A percentile compares a stretch with the other conserved stretches of the same genome.
Evolutionary conservation across 257 asterid genomes (phyloP).

Genomic region (Cordia subcordata): DNA sequence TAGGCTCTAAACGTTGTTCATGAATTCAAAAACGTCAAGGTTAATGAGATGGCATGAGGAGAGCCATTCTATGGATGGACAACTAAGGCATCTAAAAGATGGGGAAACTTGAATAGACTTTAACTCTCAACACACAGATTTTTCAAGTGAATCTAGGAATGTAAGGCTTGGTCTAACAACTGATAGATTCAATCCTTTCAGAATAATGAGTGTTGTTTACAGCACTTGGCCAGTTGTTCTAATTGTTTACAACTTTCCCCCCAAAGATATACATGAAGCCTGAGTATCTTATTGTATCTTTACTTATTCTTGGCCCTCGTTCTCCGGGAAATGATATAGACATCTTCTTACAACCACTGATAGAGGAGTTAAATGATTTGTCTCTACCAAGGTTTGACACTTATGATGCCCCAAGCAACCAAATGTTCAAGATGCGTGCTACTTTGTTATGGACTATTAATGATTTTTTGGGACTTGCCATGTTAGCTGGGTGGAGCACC

Average conservation of each 20-base stretch:
- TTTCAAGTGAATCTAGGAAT: neutral
- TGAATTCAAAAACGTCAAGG: neutral
- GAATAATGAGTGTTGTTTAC: too few species aligned
- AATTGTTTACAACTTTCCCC: neutral
- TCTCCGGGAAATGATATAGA: neutral
- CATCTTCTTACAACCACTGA: neutral
- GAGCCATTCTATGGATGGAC: too few species aligned
- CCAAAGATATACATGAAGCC: neutral
- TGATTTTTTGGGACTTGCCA: constrained; percentile 7
- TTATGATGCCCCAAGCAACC: too few species aligned
- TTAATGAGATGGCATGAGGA: constrained; percentile 7
- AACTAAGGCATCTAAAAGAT: too few species aligned
- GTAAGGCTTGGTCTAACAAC: neutral
- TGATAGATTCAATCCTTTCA: neutral
- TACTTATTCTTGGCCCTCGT: neutral
- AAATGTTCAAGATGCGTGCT: neutral
- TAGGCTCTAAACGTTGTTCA: constrained; percentile 4
- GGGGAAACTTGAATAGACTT: too few species aligned
- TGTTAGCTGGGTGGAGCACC: constrained; percentile 20
- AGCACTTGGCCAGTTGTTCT: neutral
- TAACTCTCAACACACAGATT: neutral
- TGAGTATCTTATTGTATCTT: neutral
- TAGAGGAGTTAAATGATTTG: neutral
- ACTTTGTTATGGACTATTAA: neutral
- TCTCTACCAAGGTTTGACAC: neutral